phyloP scores from a whole-genome alignment of 2,329 filamentous ascomycete genomes.

The Botrytis deweyae region DNA sequence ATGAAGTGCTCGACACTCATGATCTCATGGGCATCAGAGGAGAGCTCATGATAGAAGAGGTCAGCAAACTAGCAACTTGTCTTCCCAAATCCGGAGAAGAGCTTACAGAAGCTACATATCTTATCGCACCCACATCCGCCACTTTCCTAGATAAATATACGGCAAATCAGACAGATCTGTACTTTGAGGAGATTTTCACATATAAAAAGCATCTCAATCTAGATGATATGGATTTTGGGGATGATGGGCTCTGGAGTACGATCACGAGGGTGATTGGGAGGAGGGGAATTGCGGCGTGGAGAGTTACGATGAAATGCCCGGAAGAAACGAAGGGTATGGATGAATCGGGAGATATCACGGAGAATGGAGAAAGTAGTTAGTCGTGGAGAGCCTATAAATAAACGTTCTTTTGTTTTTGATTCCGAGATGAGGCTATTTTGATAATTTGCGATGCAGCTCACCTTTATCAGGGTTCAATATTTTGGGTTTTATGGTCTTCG shows the following conservation, averaged over 20 bases:
- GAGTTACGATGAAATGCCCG: conserved; percentile 48
- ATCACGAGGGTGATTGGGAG: conserved; percentile 65
- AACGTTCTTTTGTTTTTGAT: conserved; percentile 16
- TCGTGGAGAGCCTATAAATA: conserved; percentile 3
- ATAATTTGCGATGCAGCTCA: background rate
- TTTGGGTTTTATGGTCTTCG: background rate
- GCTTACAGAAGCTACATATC: conserved; percentile 58
- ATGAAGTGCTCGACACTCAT: conserved; percentile 65
- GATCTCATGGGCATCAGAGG: conserved; percentile 74
- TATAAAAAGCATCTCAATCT: conserved; percentile 69
- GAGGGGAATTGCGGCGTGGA: conserved; percentile 61
- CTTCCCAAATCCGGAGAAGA: conserved; percentile 58
- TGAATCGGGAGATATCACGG: background rate
- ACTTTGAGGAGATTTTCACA: conserved; percentile 69
- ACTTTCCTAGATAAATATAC: conserved; percentile 66
- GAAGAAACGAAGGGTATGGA: conserved; percentile 3
- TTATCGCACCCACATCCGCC: conserved; percentile 73
- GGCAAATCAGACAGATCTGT: conserved; percentile 46
- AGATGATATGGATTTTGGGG: conserved; percentile 76
- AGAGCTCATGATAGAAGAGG: conserved; percentile 56
- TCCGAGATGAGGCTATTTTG: background rate
- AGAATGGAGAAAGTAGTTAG: background rate
- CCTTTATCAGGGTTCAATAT: background rate
- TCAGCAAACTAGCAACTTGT: conserved; percentile 61
- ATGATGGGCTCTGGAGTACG: conserved; percentile 73